A percentile compares a stretch with the other conserved stretches of the same genome.
Evolutionary conservation across 148 eudicot species (phyloP).

Genomic region (Heliamphora exappendiculata): DNA sequence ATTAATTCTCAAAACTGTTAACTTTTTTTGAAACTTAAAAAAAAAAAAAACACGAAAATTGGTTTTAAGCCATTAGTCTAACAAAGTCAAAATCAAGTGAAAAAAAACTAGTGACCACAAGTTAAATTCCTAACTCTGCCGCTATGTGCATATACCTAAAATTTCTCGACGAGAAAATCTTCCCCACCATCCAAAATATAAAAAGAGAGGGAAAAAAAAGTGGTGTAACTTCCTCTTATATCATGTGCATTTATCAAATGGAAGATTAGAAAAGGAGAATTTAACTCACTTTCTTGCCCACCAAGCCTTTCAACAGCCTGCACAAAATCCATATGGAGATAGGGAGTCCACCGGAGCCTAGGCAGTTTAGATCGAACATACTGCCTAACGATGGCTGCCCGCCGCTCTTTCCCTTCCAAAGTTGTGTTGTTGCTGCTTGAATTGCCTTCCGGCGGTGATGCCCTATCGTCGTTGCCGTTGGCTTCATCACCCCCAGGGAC

Average conservation of each 20-base stretch:
- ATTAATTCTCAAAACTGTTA: too few relatives aligned
- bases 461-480: not conserved
- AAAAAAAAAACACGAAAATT: too few relatives aligned
- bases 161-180: too few relatives aligned
- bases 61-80: too few relatives aligned
- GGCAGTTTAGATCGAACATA: constrained; percentile 45
- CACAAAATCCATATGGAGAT: constrained; percentile 43
- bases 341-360: constrained; percentile 50
- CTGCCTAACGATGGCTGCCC: constrained; percentile 14
- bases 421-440: constrained; percentile 13
- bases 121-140: too few relatives aligned
- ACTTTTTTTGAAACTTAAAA: too few relatives aligned
- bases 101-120: too few relatives aligned
- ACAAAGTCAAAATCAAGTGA: too few relatives aligned
- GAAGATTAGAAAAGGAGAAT: not conserved
- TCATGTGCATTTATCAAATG: not conserved
- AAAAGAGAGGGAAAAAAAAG: too few relatives aligned
- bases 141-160: too few relatives aligned
- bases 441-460: not conserved
- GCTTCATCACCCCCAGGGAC: constrained; percentile 1
- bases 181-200: too few relatives aligned
- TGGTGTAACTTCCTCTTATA: too few relatives aligned
- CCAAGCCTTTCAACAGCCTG: constrained; percentile 45
- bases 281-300: constrained; percentile 48
- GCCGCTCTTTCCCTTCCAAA: constrained; percentile 11